Percentiles rank a stretch among this genome's conserved stretches.
phyloP scores from a whole-genome alignment of 2,329 filamentous ascomycete species.

The Ceratocystiopsis sp. region DNA sequence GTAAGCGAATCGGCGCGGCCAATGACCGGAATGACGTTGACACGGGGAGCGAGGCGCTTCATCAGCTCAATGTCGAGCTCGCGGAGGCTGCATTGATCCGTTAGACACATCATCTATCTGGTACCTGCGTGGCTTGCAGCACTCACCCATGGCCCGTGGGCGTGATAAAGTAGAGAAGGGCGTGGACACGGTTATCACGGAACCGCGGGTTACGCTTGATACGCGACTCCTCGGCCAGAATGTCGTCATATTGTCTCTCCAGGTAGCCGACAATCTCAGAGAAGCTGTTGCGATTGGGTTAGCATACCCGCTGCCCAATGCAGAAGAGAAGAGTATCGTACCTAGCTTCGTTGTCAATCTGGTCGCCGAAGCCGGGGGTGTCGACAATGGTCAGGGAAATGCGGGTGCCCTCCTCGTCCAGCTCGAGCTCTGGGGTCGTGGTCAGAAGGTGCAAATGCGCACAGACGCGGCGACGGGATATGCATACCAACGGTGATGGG shows the following conservation, averaged over 20 bases:
- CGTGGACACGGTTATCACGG: conserved; percentile 97
- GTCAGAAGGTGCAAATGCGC: conserved; percentile 14
- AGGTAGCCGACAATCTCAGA: conserved; percentile 96
- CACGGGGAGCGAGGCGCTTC: conserved; percentile 94
- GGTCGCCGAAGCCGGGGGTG: conserved; percentile 94
- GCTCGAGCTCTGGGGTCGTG: conserved; percentile 54
- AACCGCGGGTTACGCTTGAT: conserved; percentile 99
- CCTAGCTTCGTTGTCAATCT: conserved; percentile 98
- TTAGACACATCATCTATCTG: neutral
- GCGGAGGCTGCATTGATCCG: too few species aligned
- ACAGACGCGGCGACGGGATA: neutral
- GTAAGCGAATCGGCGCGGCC: conserved; percentile 96
- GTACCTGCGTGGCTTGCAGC: too few species aligned
- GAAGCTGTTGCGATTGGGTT: conserved; percentile 42
- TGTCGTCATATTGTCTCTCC: conserved; percentile 98
- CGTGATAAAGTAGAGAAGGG: conserved; percentile 97
- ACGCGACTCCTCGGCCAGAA: conserved; percentile 95
- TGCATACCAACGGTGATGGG: conserved; percentile 76
- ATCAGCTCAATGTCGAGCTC: conserved; percentile 99
- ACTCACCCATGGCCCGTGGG: conserved; percentile 84
- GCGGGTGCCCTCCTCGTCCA: conserved; percentile 95
- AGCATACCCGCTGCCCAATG: conserved; percentile 4
- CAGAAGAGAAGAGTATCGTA: conserved; percentile 22
- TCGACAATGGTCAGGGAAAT: conserved; percentile 98
- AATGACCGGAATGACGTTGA: conserved; percentile 98